Evolutionary conservation across 2,329 filamentous ascomycete species (phyloP).

Genomic region (Ophiostoma triangulosporum): DNA sequence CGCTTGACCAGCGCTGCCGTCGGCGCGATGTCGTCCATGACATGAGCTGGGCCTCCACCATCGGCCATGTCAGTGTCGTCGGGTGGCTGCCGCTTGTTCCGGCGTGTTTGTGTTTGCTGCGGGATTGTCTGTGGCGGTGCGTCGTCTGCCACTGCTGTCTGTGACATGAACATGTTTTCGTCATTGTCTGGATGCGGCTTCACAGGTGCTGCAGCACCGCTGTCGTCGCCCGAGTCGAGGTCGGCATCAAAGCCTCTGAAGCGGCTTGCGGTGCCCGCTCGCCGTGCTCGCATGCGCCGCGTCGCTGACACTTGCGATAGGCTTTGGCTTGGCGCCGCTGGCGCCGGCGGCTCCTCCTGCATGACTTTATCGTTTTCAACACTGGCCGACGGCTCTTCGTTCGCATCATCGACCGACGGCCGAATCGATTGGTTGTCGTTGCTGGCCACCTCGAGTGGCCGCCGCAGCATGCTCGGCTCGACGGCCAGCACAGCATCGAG

Average conservation of each 20-base stretch:
- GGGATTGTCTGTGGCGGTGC: constrained; percentile 3
- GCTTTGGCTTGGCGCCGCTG: constrained; percentile 16
- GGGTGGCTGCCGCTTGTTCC: constrained; percentile 1
- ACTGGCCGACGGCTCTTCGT: background rate
- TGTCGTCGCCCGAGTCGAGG: constrained; percentile 25
- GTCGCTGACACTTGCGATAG: constrained; percentile 11
- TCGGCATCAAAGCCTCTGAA: constrained; percentile 60
- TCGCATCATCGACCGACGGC: background rate
- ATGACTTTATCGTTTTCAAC: constrained; percentile 2
- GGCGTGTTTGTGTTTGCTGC: too few relatives aligned
- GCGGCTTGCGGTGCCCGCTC: constrained; percentile 25
- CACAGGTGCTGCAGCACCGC: background rate
- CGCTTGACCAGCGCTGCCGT: constrained; percentile 67
- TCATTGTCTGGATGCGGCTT: background rate
- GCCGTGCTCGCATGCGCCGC: constrained; percentile 8
- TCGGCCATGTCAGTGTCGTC: constrained; percentile 22
- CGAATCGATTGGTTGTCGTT: too few relatives aligned
- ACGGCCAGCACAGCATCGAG: constrained; percentile 77
- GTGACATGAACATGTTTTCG: constrained; percentile 6
- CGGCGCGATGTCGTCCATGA: constrained; percentile 62
- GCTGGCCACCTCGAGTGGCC: constrained; percentile 45
- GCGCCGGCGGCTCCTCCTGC: background rate
- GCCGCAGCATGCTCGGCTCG: constrained; percentile 59
- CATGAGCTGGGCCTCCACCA: constrained; percentile 6
- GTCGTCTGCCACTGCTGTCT: background rate